These are phyloP conservation scores for Euphorbia schlechtendalii DNA, from an alignment of 441 rosid genomes.

Conservation along the genomic window DNA sequence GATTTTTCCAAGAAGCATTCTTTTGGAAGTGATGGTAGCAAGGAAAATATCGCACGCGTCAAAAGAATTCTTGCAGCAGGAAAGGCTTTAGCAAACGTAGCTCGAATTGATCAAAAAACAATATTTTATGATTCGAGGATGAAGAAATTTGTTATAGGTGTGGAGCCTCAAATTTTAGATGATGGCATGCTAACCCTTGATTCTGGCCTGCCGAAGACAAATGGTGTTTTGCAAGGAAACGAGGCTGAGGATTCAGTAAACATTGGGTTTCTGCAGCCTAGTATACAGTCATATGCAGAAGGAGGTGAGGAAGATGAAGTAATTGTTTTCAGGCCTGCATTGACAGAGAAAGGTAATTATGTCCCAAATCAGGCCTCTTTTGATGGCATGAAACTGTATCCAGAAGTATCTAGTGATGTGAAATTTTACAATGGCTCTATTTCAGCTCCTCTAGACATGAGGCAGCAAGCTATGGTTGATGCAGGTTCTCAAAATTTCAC, in stretches of 20 bases:
- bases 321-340: constrained; percentile 85
- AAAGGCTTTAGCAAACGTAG: constrained; percentile 57
- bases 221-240: constrained; percentile 29
- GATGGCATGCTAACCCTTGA: constrained; percentile 28
- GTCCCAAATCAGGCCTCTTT: constrained; percentile 27
- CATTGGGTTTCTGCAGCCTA: constrained; percentile 29
- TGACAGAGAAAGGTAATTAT: constrained; percentile 51
- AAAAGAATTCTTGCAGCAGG: constrained; percentile 86
- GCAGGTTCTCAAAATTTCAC: constrained; percentile 29
- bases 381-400: constrained; percentile 44
- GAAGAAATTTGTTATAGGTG: constrained; percentile 72
- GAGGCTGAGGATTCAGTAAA: constrained; percentile 26
- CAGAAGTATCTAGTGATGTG: constrained; percentile 32
- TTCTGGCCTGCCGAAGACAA: constrained; percentile 23
- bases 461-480: constrained; percentile 37
- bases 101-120: constrained; percentile 50
- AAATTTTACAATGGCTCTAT: constrained; percentile 36
- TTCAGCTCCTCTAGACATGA: constrained; percentile 37
- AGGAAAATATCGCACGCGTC: constrained; percentile 58
- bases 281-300: constrained; percentile 31
- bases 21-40: constrained; percentile 52
- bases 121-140: constrained; percentile 62
- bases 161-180: constrained; percentile 34
- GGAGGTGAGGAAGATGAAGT: constrained; percentile 91
- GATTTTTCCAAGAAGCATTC: constrained; percentile 75